phyloP scores from a whole-genome alignment of 1,284 basidiomycete genomes.

The Tilletia indica region DNA sequence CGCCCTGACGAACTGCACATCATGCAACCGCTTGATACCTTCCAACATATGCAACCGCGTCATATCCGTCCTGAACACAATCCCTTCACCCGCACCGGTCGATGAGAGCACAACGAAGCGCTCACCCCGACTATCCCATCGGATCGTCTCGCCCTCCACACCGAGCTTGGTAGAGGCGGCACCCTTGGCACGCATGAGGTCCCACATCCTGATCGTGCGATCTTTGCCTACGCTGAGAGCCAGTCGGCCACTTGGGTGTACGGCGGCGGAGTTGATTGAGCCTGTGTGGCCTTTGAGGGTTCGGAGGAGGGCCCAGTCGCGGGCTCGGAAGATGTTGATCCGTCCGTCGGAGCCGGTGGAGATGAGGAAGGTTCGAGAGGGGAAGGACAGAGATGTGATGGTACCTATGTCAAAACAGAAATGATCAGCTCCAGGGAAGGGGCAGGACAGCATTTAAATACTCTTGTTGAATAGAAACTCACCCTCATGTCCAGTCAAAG shows the following conservation, averaged over 20 bases:
- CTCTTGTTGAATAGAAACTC: slow-evolving; percentile 7
- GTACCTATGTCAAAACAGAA: slow-evolving; percentile 65
- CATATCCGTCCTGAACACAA: slow-evolving; percentile 48
- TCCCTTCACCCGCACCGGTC: slow-evolving; percentile 29
- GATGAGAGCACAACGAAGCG: slow-evolving; percentile 44
- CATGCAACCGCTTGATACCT: slow-evolving; percentile 37
- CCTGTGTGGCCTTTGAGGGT: slow-evolving; percentile 89
- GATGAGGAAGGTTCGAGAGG: slow-evolving; percentile 81
- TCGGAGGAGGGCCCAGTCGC: slow-evolving; percentile 88
- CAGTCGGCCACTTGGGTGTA: slow-evolving; percentile 88
- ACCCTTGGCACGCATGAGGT: slow-evolving; percentile 89
- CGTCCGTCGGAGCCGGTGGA: slow-evolving; percentile 77
- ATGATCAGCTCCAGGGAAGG: background rate
- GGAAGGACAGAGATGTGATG: slow-evolving; percentile 83
- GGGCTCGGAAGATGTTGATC: slow-evolving; percentile 81
- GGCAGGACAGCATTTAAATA: background rate
- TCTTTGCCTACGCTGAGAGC: slow-evolving; percentile 89
- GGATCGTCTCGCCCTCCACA: slow-evolving; percentile 43
- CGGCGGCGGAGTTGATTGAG: slow-evolving; percentile 80
- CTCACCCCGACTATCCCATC: slow-evolving; percentile 40
- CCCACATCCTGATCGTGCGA: slow-evolving; percentile 91
- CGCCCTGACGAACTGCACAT: slow-evolving; percentile 38
- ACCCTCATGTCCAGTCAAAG: slow-evolving; percentile 89
- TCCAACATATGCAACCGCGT: slow-evolving; percentile 44
- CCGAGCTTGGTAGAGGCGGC: slow-evolving; percentile 74